Evolutionary conservation across 768 basidiomycete genomes (phyloP).

Genomic region (Pleurotus sapidus): DNA sequence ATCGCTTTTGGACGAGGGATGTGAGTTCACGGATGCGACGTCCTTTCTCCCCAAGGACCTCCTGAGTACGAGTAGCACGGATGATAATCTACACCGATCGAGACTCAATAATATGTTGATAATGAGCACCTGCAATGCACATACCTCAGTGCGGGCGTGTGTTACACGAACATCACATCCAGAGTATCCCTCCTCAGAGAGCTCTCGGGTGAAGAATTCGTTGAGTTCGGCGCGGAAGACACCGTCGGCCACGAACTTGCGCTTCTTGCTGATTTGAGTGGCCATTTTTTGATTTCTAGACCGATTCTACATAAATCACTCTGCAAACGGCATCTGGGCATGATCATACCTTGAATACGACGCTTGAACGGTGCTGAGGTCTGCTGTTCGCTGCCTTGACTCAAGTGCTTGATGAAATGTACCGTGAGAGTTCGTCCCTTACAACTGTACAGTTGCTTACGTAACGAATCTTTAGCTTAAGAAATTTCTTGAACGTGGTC

Average conservation of each 20-base stretch:
- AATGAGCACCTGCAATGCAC: not conserved
- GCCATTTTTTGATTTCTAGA: conserved; percentile 54
- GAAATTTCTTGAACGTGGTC: too few relatives aligned
- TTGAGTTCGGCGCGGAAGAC: conserved; percentile 99
- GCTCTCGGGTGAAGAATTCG: conserved; percentile 98
- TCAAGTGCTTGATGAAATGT: not conserved
- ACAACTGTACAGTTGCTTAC: conserved; percentile 25
- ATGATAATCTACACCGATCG: conserved; percentile 80
- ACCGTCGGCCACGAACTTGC: conserved; percentile 98
- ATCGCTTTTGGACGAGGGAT: conserved; percentile 96
- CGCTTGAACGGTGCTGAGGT: conserved; percentile 17
- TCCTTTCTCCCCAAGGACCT: conserved; percentile 98
- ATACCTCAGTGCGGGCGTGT: conserved; percentile 95
- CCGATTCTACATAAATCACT: not conserved
- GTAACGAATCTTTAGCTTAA: conserved; percentile 6
- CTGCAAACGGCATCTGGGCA: not conserved
- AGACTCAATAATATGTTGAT: not conserved
- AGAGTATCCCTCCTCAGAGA: conserved; percentile 99
- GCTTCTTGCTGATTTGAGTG: conserved; percentile 92
- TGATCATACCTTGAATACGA: conserved; percentile 25
- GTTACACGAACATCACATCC: conserved; percentile 99
- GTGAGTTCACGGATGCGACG: conserved; percentile 99
- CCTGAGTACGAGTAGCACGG: conserved; percentile 98
- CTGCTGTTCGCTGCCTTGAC: conserved; percentile 18
- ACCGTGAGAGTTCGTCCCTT: conserved; percentile 19